Base-by-base conservation (phyloP, 2,329 filamentous ascomycete species). In the Coniochaeta pulveracea region DNA sequence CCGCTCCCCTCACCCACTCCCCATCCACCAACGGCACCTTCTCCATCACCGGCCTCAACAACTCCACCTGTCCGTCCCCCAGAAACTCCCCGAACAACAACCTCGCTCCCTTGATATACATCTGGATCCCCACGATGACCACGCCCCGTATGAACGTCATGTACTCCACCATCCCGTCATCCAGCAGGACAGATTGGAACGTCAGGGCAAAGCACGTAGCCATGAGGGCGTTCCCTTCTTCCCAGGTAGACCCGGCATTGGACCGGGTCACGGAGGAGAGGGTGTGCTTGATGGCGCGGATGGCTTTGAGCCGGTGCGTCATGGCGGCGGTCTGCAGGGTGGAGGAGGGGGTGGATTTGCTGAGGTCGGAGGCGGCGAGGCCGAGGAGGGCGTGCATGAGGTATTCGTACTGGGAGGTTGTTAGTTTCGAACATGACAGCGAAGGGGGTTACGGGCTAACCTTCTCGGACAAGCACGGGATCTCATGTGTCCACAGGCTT, bases 311-410 rank as follows among this genome's bases (percentile, higher is more conserved):
- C 14, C 78, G 72, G 49, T 83, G 78, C 22, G 60, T 59, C 56
- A 82, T 71, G 26, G 77, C 76, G 19, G 69, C 63, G 10, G 66
- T 58, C 10, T 66, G 52, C 12, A 81, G 63, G 38, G 61, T 63
- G 2, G 62, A 49, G 37, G 69, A 71, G n/a, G n/a, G n/a, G 9
- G 10, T 19, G 1, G 58, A 51, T 4, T 56, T 54, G 43, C 68
- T 64, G 4, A 83, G 63, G 41, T 82, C 73, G 1, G 77, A 81
- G 19, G 79, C 80, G 2, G 78, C 65, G 38, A 80, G 65, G 10
- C 76, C 76, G 1, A 81, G 64, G 33, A 84, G 76, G 4, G 77
- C 74, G 48, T 84, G 78, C 69, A 84, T 80, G 8, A 81, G 61
- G 38, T 74, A 80, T 36, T 78, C 72, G 42, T 79, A 66, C 66